phyloP scores from a whole-genome alignment of 306 rosid species.

The Cucumis sativus region DNA sequence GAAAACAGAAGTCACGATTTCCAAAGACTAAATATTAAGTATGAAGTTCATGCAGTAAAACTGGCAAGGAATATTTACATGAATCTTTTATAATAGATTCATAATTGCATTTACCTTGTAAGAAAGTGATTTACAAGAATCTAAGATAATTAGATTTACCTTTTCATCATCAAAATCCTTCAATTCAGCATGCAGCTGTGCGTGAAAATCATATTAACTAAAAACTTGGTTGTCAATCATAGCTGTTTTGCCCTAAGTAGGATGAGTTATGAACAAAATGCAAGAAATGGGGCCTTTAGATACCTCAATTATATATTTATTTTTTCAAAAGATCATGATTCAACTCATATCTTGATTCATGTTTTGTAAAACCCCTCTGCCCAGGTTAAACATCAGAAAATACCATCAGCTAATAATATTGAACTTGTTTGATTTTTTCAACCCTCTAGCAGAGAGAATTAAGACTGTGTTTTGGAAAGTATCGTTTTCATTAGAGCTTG shows the following conservation, averaged over 20 bases:
- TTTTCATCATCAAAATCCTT: too few relatives aligned
- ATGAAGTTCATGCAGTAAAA: too few relatives aligned
- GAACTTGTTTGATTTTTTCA: too few relatives aligned
- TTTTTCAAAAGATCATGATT: not conserved
- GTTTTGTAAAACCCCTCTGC: not conserved
- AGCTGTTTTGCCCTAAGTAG: not conserved
- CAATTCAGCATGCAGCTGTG: too few relatives aligned
- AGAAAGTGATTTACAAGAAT: too few relatives aligned
- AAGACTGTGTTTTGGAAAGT: not conserved
- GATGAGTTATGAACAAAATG: not conserved
- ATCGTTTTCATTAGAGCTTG: constrained; percentile 77
- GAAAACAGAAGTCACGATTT: too few relatives aligned
- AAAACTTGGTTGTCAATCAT: not conserved
- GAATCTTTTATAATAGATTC: too few relatives aligned
- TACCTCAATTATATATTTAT: not conserved
- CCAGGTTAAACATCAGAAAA: not conserved
- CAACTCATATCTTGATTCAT: not conserved
- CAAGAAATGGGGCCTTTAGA: not conserved
- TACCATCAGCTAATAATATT: not conserved
- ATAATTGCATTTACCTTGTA: too few relatives aligned
- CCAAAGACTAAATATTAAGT: too few relatives aligned
- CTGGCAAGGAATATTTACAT: too few relatives aligned
- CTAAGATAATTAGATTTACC: too few relatives aligned
- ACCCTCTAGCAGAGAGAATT: not conserved
- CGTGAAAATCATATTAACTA: not conserved